A percentile compares a stretch with the other conserved stretches of the same genome.
These are phyloP conservation scores for Myrica gale DNA, from an alignment of 306 rosid genomes.

Conservation along the genomic window DNA sequence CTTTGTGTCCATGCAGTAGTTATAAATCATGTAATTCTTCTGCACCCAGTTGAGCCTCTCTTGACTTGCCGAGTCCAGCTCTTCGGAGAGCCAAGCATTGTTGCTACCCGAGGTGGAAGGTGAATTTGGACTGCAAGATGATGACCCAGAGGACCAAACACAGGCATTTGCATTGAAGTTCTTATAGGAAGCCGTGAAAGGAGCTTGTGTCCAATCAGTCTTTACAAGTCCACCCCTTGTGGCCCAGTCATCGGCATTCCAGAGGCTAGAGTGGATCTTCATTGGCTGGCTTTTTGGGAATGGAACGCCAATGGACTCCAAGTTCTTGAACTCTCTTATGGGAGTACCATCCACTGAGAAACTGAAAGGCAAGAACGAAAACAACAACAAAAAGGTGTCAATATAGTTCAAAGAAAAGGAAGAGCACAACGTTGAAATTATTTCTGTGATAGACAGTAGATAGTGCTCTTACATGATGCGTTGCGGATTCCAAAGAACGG, in stretches of 20 bases:
- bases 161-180: slow-evolving; percentile 51
- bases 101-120: slow-evolving; percentile 18
- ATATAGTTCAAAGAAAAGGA: background rate
- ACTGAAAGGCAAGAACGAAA: slow-evolving; percentile 20
- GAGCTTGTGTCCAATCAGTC: slow-evolving; percentile 68
- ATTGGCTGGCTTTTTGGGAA: slow-evolving; percentile 55
- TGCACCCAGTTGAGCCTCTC: slow-evolving; percentile 58
- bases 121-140: slow-evolving; percentile 42
- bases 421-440: background rate
- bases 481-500: slow-evolving; percentile 64
- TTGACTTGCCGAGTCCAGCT: slow-evolving; percentile 41
- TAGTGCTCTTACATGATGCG: slow-evolving; percentile 46
- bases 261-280: slow-evolving; percentile 58
- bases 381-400: background rate
- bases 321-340: slow-evolving; percentile 68
- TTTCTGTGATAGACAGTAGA: background rate
- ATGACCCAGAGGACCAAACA: slow-evolving; percentile 44
- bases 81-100: slow-evolving; percentile 42
- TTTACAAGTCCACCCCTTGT: slow-evolving; percentile 75
- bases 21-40: slow-evolving; percentile 61
- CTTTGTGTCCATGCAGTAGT: slow-evolving; percentile 55
- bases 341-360: slow-evolving; percentile 70
- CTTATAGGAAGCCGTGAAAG: slow-evolving; percentile 58
- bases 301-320: slow-evolving; percentile 46
- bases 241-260: slow-evolving; percentile 80